Conservation (phyloP, 2,329 filamentous ascomycete genomes). For the Bipolaris cookei region DNA sequence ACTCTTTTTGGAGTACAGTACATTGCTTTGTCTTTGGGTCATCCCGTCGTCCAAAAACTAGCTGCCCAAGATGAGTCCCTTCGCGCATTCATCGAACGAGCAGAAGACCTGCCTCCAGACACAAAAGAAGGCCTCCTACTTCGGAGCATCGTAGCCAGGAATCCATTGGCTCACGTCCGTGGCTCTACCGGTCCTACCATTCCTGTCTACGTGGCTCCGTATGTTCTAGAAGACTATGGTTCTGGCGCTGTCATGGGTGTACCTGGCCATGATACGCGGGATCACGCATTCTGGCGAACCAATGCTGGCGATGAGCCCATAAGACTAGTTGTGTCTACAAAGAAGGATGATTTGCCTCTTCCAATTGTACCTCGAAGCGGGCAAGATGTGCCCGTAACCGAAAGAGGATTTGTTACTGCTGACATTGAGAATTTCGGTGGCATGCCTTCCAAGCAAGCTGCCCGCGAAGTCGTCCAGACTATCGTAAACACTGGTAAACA, state of each 20-base stretch:
- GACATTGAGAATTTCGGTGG: slow-evolving; percentile 70
- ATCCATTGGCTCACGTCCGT: slow-evolving; percentile 60
- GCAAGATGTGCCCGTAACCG: slow-evolving; percentile 63
- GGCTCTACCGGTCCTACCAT: slow-evolving; percentile 60
- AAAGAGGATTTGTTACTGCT: slow-evolving; percentile 71
- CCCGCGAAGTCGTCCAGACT: slow-evolving; percentile 62
- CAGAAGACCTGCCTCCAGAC: slow-evolving; percentile 60
- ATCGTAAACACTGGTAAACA: slow-evolving; percentile 59
- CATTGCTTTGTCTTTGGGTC: slow-evolving; percentile 75
- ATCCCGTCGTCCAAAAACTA: slow-evolving; percentile 69
- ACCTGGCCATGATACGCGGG: slow-evolving; percentile 80
- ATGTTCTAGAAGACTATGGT: slow-evolving; percentile 84
- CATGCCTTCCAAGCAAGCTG: slow-evolving; percentile 67
- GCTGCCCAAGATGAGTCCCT: slow-evolving; percentile 67
- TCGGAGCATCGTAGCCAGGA: slow-evolving; percentile 48
- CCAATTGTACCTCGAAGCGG: slow-evolving; percentile 41
- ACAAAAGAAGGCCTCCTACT: slow-evolving; percentile 71
- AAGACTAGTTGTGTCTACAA: slow-evolving; percentile 58
- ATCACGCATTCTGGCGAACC: slow-evolving; percentile 79
- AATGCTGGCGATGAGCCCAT: slow-evolving; percentile 69
- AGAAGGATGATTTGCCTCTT: slow-evolving; percentile 11
- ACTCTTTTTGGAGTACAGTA: slow-evolving; percentile 90
- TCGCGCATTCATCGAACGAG: slow-evolving; percentile 68
- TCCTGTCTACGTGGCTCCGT: slow-evolving; percentile 81
- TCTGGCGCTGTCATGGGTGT: slow-evolving; percentile 93